Percentiles rank a stretch among this genome's conserved stretches.
These are phyloP conservation scores for Volvariella surrecta DNA, from an alignment of 1,284 basidiomycete genomes.

Conservation along the genomic window DNA sequence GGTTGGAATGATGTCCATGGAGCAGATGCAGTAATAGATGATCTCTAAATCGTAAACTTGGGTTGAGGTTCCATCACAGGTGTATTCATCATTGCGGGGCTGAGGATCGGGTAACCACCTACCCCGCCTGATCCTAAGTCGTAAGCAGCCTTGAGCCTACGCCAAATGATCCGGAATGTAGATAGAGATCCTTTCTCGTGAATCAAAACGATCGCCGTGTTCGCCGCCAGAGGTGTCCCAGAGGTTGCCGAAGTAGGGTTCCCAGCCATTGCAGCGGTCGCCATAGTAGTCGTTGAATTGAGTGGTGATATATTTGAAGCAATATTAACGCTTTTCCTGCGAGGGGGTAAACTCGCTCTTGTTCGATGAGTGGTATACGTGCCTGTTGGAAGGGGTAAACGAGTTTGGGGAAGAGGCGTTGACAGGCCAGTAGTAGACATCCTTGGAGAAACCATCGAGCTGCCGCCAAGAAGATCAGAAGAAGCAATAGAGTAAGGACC, in stretches of 20 bases:
- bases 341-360: background rate
- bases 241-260: constrained; percentile 36
- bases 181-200: constrained; percentile 87
- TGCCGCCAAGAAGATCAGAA: constrained; percentile 8
- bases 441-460: constrained; percentile 1
- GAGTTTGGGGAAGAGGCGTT: constrained; percentile 8
- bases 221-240: constrained; percentile 45
- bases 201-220: constrained; percentile 54
- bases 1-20: too few species aligned
- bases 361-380: constrained; percentile 1
- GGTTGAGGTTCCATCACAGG: constrained; percentile 21
- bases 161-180: constrained; percentile 72
- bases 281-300: too few species aligned
- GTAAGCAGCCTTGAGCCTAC: constrained; percentile 52
- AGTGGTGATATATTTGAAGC: background rate
- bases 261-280: constrained; percentile 17
- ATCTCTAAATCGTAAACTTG: background rate
- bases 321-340: constrained; percentile 5
- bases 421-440: constrained; percentile 2
- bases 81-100: constrained; percentile 31
- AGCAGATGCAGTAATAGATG: too few species aligned
- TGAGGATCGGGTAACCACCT: constrained; percentile 25
- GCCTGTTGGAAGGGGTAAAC: constrained; percentile 4
- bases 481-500: constrained; percentile 25
- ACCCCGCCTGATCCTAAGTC: constrained; percentile 7